These are phyloP conservation scores for Fibroporia radiculosa DNA, from an alignment of 768 basidiomycete species.

Conservation along the genomic window DNA sequence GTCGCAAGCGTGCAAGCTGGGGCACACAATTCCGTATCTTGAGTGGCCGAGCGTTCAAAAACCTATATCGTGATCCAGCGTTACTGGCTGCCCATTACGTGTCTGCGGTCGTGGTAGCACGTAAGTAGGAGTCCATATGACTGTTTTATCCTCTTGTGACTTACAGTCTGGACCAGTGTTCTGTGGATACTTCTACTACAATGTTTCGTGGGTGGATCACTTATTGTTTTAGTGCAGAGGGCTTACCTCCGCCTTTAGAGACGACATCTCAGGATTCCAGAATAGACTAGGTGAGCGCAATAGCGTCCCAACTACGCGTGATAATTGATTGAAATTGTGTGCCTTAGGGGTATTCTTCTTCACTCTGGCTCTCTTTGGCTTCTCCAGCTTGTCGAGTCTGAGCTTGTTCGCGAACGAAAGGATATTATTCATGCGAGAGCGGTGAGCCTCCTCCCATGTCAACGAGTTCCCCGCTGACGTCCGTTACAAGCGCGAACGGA, in stretches of 20 bases:
- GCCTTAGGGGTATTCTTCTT: slow-evolving; percentile 87
- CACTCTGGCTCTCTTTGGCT: slow-evolving; percentile 91
- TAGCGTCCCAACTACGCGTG: too few species aligned
- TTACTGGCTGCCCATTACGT: slow-evolving; percentile 87
- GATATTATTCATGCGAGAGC: slow-evolving; percentile 96
- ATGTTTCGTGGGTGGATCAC: slow-evolving; percentile 55
- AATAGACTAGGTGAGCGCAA: slow-evolving; percentile 62
- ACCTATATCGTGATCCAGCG: slow-evolving; percentile 91
- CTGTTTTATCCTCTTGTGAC: slow-evolving; percentile 8
- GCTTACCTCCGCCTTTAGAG: slow-evolving; percentile 28
- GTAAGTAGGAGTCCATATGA: slow-evolving; percentile 38
- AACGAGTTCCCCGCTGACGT: not conserved
- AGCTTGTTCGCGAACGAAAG: slow-evolving; percentile 93
- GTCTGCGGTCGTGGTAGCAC: slow-evolving; percentile 73
- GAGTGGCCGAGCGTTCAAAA: slow-evolving; percentile 97
- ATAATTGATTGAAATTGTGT: not conserved
- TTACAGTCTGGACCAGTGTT: slow-evolving; percentile 42
- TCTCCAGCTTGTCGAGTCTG: slow-evolving; percentile 91
- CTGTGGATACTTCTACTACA: slow-evolving; percentile 89
- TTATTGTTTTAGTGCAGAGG: not conserved
- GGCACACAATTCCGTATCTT: slow-evolving; percentile 88
- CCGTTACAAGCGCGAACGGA: slow-evolving; percentile 70
- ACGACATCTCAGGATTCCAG: slow-evolving; percentile 97
- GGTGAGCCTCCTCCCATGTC: slow-evolving; percentile 34
- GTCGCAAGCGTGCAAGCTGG: slow-evolving; percentile 77